Evolutionary conservation across 2,329 filamentous ascomycete species (phyloP).

Genomic region (Colletotrichum orbiculare): DNA sequence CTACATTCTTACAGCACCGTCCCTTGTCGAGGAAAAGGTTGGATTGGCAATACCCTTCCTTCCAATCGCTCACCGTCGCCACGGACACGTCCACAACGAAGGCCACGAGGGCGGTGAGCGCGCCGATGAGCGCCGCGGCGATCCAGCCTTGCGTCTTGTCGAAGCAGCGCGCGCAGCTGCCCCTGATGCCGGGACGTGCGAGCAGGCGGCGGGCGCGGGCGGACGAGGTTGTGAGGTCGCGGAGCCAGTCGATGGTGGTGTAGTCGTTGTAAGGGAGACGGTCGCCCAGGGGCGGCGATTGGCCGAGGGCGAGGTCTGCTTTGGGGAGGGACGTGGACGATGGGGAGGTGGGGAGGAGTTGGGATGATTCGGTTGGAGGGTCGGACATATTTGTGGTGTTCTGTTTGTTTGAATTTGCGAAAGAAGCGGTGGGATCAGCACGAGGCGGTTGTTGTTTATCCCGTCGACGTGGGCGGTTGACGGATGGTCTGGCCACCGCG

Average conservation of each 20-base stretch:
- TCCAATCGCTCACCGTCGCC: constrained; percentile 66
- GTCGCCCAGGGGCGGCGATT: constrained; percentile 54
- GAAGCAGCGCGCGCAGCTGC: constrained; percentile 45
- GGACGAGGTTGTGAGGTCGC: constrained; percentile 69
- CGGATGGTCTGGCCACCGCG: no score
- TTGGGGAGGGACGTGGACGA: constrained; percentile 8
- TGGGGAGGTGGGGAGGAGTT: constrained; percentile 10
- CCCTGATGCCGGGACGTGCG: constrained; percentile 48
- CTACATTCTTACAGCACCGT: constrained; percentile 54
- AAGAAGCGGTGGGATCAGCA: no score
- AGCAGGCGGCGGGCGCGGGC: constrained; percentile 43
- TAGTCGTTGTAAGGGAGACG: constrained; percentile 70
- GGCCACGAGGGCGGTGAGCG: constrained; percentile 65
- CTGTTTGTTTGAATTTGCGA: neutral
- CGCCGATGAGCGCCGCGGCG: constrained; percentile 63
- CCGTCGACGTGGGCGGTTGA: no score
- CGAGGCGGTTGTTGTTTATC: no score
- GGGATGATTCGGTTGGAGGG: constrained; percentile 3
- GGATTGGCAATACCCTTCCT: constrained; percentile 63
- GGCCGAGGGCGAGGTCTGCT: constrained; percentile 21
- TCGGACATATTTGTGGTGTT: constrained; percentile 1
- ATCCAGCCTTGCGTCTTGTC: constrained; percentile 67
- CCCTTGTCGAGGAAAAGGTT: constrained; percentile 59
- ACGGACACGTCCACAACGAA: constrained; percentile 66
- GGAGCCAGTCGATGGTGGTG: constrained; percentile 71